These are phyloP conservation scores for Sporisorium sorghi DNA, from an alignment of 1,284 basidiomycete genomes.

Conservation along the genomic window DNA sequence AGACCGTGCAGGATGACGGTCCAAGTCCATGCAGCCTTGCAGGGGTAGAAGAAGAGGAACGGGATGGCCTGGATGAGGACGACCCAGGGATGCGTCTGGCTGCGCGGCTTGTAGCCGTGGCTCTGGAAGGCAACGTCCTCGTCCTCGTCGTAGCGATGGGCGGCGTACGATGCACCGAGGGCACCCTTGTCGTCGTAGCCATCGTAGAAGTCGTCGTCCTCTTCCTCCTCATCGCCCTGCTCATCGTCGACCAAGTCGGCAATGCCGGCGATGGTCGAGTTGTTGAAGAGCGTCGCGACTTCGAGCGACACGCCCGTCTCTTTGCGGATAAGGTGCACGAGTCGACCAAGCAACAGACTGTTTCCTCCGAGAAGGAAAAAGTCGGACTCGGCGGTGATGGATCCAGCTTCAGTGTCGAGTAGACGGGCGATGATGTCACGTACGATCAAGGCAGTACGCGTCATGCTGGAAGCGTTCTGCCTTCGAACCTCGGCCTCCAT, in stretches of 20 bases:
- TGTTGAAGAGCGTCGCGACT: conserved; percentile 67
- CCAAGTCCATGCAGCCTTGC: conserved; percentile 69
- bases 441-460: conserved; percentile 65
- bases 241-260: conserved; percentile 66
- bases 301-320: conserved; percentile 68
- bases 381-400: conserved; percentile 69
- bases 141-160: conserved; percentile 66
- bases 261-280: conserved; percentile 67
- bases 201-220: conserved; percentile 61
- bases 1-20: conserved; percentile 68
- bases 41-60: conserved; percentile 68
- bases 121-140: conserved; percentile 62
- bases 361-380: conserved; percentile 69
- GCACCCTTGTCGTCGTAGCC: conserved; percentile 67
- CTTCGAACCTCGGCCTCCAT: conserved; percentile 69
- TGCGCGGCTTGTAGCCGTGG: conserved; percentile 67
- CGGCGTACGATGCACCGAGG: conserved; percentile 53
- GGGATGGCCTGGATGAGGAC: conserved; percentile 65
- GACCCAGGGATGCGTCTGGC: conserved; percentile 66
- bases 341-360: conserved; percentile 66
- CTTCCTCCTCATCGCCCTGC: conserved; percentile 57
- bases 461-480: conserved; percentile 68
- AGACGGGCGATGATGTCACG: conserved; percentile 68
- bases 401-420: conserved; percentile 67
- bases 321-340: conserved; percentile 68